phyloP scores from a whole-genome alignment of 352 stramenopile species.

The Globisporangium cystogenes region DNA sequence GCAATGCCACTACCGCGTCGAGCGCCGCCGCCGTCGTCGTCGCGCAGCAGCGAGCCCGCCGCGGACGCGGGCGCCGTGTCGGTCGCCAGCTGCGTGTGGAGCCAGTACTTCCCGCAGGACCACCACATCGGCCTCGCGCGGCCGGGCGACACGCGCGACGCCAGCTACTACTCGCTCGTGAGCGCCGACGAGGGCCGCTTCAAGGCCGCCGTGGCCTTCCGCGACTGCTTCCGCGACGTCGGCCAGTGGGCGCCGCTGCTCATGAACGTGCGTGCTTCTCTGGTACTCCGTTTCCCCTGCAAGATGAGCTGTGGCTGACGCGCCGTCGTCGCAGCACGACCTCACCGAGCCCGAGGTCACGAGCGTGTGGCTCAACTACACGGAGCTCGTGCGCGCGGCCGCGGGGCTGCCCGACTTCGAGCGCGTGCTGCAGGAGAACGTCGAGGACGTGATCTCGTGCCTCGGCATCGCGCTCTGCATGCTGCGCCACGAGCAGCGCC shows the following conservation, averaged over 20 bases:
- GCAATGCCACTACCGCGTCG: conserved; percentile 14
- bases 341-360: conserved; percentile 39
- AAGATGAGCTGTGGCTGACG: not conserved
- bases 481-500: conserved; percentile 45
- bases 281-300: not conserved
- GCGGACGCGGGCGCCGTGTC: conserved; percentile 6
- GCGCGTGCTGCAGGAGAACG: conserved; percentile 42
- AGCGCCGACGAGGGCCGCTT: conserved; percentile 49
- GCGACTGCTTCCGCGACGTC: conserved; percentile 42
- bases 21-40: conserved; percentile 1
- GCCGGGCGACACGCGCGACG: conserved; percentile 33
- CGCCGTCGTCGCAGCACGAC: conserved; percentile 24
- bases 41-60: not conserved
- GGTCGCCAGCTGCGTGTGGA: conserved; percentile 68
- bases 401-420: conserved; percentile 45
- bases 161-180: conserved; percentile 41
- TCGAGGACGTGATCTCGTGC: conserved; percentile 53
- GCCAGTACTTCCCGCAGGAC: conserved; percentile 70
- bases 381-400: conserved; percentile 37
- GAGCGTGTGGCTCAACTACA: conserved; percentile 48
- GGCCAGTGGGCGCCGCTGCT: conserved; percentile 49
- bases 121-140: conserved; percentile 37
- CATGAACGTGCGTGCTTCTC: conserved; percentile 5
- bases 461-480: conserved; percentile 67
- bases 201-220: conserved; percentile 50